Evolutionary conservation across 805 yeast genomes (phyloP).

Genomic region (Candida xyloterini): DNA sequence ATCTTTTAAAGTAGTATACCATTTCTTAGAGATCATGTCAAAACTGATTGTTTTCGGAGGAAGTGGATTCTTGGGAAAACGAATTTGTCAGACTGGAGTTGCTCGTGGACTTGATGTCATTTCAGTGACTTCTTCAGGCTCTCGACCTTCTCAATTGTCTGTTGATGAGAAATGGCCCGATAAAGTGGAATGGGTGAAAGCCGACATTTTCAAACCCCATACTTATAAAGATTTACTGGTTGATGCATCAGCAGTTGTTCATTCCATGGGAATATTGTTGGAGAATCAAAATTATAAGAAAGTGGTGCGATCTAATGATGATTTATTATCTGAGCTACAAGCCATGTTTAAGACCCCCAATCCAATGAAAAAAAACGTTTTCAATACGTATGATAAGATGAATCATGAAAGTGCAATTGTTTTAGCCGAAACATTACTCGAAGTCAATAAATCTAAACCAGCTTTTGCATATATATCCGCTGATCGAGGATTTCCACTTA

Average conservation of each 20-base stretch:
- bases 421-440: constrained; percentile 54
- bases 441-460: constrained; percentile 19
- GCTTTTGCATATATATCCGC: constrained; percentile 80
- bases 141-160: constrained; percentile 38
- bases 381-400: constrained; percentile 55
- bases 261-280: constrained; percentile 73
- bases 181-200: constrained; percentile 63
- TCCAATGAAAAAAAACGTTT: constrained; percentile 52
- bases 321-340: constrained; percentile 35
- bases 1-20: background rate
- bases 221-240: constrained; percentile 48
- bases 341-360: constrained; percentile 50
- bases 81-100: constrained; percentile 68
- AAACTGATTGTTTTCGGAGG: constrained; percentile 76
- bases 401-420: constrained; percentile 68
- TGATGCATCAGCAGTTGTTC: constrained; percentile 68
- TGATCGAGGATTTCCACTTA: constrained; percentile 62
- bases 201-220: constrained; percentile 63
- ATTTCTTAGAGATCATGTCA: constrained; percentile 10
- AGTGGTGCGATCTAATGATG: constrained; percentile 36
- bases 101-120: constrained; percentile 62
- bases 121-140: constrained; percentile 59
- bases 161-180: constrained; percentile 46
- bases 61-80: constrained; percentile 71
- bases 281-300: constrained; percentile 70